Evolutionary conservation across 1,139 yeast species (phyloP).

Genomic region (Yamadazyma epiphylla): DNA sequence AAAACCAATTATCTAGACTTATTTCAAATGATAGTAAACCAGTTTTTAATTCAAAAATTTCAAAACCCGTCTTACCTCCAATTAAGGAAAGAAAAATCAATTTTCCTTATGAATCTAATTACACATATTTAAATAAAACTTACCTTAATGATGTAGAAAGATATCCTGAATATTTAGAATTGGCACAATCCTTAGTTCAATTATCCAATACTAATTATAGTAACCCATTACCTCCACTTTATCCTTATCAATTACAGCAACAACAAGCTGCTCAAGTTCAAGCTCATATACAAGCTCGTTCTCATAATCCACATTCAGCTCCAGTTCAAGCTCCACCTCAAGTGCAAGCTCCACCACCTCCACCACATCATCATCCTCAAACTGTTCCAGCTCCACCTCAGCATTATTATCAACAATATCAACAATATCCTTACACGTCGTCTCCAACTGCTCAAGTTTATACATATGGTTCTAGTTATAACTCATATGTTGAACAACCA

Average conservation of each 20-base stretch:
- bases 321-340: constrained; percentile 5
- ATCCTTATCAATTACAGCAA: constrained; percentile 12
- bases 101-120: constrained; percentile 54
- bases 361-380: constrained; percentile 3
- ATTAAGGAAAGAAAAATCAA: constrained; percentile 38
- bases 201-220: constrained; percentile 19
- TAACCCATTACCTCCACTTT: constrained; percentile 13
- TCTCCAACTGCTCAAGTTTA: constrained; percentile 9
- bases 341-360: too few species aligned
- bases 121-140: constrained; percentile 46
- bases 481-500: constrained; percentile 7
- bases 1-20: constrained; percentile 2
- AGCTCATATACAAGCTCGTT: constrained; percentile 3
- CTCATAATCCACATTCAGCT: too few species aligned
- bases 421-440: constrained; percentile 10
- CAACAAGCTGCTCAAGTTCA: constrained; percentile 3
- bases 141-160: constrained; percentile 42
- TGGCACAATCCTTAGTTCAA: constrained; percentile 42
- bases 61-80: constrained; percentile 22
- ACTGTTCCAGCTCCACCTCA: constrained; percentile 4
- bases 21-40: constrained; percentile 23
- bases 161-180: constrained; percentile 47
- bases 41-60: constrained; percentile 37
- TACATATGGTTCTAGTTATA: not conserved
- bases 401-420: constrained; percentile 9